Evolutionary conservation across 2,329 filamentous ascomycete genomes (phyloP).

Genomic region (Arthrinium phaeospermum): DNA sequence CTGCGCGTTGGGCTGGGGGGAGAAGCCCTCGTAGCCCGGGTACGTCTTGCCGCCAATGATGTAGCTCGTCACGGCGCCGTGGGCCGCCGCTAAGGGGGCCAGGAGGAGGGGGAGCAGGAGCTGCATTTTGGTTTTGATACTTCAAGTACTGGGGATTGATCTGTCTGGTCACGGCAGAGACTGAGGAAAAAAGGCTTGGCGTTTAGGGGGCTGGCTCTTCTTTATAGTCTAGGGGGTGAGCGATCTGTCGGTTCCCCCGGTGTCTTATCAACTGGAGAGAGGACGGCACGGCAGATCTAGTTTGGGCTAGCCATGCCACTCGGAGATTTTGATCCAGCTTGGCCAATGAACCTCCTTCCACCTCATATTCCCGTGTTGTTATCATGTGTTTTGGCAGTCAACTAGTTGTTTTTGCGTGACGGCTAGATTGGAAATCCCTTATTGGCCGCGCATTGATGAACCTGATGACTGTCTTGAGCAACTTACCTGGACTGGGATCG

Average conservation of each 20-base stretch:
- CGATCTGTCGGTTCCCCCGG: background rate
- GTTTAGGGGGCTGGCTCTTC: background rate
- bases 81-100: constrained; percentile 39
- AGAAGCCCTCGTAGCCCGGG: constrained; percentile 55
- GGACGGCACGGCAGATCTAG: background rate
- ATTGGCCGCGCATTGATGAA: background rate
- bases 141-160: too few species aligned
- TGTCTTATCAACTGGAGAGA: too few species aligned
- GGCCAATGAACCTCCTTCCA: background rate
- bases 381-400: background rate
- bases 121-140: constrained; percentile 27
- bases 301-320: background rate
- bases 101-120: constrained; percentile 31
- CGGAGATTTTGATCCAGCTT: background rate
- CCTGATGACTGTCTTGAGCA: background rate
- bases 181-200: background rate
- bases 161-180: background rate
- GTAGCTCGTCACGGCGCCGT: constrained; percentile 53
- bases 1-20: constrained; percentile 51
- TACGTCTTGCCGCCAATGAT: constrained; percentile 50
- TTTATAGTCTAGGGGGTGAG: background rate
- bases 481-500: background rate
- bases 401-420: too few species aligned
- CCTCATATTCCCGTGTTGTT: background rate
- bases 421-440: background rate